phyloP scores from a whole-genome alignment of 2,329 filamentous ascomycete genomes.

The Cryphonectria nitschkei region DNA sequence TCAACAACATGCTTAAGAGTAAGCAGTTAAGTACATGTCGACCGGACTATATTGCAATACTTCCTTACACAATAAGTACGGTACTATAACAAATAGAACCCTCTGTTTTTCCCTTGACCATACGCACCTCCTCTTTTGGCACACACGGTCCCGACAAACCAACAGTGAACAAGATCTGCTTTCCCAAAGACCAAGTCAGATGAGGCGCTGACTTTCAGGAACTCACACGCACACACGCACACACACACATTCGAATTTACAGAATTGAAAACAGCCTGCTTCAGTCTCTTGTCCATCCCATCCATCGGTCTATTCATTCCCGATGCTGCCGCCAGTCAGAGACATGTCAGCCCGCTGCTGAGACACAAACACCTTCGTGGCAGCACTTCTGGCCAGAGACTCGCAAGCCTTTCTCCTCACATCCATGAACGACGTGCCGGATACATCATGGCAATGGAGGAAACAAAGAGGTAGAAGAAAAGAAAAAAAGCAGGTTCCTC shows the following conservation, averaged over 20 bases:
- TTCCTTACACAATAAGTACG: no score
- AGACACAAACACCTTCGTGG: constrained; percentile 1
- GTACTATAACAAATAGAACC: no score
- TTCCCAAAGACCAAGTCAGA: background rate
- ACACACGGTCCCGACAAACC: background rate
- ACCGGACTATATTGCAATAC: no score
- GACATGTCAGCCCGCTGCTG: background rate
- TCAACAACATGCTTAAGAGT: background rate
- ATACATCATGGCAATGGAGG: background rate
- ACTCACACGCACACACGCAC: no score
- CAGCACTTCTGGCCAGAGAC: background rate
- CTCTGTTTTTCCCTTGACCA: background rate
- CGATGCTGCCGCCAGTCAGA: background rate
- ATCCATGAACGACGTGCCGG: background rate
- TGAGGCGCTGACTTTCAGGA: background rate
- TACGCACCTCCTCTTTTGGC: background rate
- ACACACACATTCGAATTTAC: background rate
- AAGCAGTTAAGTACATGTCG: background rate
- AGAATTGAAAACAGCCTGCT: background rate
- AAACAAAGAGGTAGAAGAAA: no score
- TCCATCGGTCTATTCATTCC: background rate
- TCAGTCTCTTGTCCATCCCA: background rate
- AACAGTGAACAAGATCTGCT: background rate
- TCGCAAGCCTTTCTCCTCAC: background rate
- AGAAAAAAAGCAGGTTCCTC: background rate